Base-by-base conservation (phyloP, 2,329 filamentous ascomycete species). In the Fusarium sp. region DNA sequence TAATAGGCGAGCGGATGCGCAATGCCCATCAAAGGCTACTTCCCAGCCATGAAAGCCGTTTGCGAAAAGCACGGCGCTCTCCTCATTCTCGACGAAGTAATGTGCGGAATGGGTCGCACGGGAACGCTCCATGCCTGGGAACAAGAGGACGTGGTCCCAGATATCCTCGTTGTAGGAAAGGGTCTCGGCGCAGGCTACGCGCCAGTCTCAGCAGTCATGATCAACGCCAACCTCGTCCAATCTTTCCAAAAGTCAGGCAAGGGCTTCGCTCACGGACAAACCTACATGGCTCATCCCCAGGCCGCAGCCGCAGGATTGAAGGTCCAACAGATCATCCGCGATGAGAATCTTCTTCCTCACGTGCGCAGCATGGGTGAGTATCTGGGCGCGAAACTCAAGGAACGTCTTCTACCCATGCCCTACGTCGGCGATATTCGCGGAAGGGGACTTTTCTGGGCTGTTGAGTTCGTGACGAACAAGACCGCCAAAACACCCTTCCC, bases 131-230 rank as follows among this genome's bases (percentile, higher is more conserved):
- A 92, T 77, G 87, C 88, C 0, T 92, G 87, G 85, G 83, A 91
- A 73, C 84, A 89, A 48, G 86, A 90, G 81, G 82, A n/a, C 5
- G 70, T 84, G 0, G 69, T 75, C 12, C 90, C 90, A 0, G 90
- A 93, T 72, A 84, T 93, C 3, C 86, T 90, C 74, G 87, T 88
- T 0, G 80, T 92, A 12, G 91, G 87, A 0, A 93, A 93, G 77
- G 88, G 87, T 0, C 82, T 93, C 1, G 89, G 86, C 1, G 73
- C 66, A 11, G 73, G 73, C 2, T 75, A 75, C 7, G 73, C 68
- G 0, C 63, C 73, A 2, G 72, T 75, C 3, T 70, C 71, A 4
- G 62, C 64, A 2, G 66, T 68, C 3, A 20, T 72, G 5, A 7
- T 72, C 20, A 71, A 71, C 49, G 20, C 49, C 9, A 56, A 28